Evolutionary conservation across 1,284 basidiomycete species (phyloP).

Genomic region (Porodaedalea pini): DNA sequence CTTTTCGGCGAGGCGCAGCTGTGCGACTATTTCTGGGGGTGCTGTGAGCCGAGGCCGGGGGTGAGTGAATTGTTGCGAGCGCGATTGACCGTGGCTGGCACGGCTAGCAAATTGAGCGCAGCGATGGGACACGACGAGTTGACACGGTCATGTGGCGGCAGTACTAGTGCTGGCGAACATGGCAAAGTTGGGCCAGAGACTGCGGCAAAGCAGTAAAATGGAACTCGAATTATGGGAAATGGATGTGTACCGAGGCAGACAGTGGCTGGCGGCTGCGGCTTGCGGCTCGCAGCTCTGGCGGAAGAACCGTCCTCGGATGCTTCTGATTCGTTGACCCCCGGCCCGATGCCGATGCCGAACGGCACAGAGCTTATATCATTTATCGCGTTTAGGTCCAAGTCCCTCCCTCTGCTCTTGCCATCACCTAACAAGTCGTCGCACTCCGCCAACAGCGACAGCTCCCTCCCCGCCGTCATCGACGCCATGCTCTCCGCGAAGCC

Average conservation of each 20-base stretch:
- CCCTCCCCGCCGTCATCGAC: conserved; percentile 8
- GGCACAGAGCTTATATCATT: conserved; percentile 16
- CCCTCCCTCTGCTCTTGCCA: conserved; percentile 17
- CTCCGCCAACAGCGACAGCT: not conserved
- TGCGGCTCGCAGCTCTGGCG: too few relatives aligned
- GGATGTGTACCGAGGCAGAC: too few relatives aligned
- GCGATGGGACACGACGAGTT: too few relatives aligned
- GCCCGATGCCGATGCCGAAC: conserved; percentile 11
- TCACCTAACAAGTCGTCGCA: conserved; percentile 14
- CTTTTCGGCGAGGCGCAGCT: not conserved
- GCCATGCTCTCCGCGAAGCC: conserved; percentile 44
- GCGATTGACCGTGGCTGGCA: not conserved
- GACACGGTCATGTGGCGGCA: not conserved
- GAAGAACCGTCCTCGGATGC: too few relatives aligned
- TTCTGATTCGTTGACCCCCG: not conserved
- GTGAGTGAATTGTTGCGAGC: not conserved
- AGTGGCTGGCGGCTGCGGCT: too few relatives aligned
- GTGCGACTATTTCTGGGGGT: not conserved
- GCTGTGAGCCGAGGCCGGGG: not conserved
- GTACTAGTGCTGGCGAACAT: not conserved
- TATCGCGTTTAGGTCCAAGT: conserved; percentile 18
- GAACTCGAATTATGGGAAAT: too few relatives aligned
- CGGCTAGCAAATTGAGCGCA: conserved; percentile 4
- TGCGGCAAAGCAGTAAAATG: too few relatives aligned
- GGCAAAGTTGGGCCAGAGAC: too few relatives aligned